Evolutionary conservation across 148 eudicot species (phyloP).

Genomic region (Vaccinium macrocarpon): DNA sequence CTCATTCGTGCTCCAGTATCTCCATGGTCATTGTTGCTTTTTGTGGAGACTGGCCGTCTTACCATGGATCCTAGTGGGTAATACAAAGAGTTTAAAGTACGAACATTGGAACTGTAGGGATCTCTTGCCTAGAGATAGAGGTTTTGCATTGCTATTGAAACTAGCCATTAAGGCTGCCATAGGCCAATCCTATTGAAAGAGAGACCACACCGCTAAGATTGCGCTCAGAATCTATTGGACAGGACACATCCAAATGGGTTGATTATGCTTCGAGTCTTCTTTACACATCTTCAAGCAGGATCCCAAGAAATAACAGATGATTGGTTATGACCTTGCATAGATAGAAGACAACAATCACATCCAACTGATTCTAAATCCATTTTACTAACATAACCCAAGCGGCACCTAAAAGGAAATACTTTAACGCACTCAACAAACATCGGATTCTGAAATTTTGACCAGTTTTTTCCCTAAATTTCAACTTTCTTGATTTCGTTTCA

Average conservation of each 20-base stretch:
- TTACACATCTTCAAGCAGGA: not conserved
- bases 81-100: not conserved
- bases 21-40: not conserved
- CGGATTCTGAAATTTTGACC: not conserved
- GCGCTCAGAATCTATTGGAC: not conserved
- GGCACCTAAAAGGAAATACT: not conserved
- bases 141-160: not conserved
- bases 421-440: not conserved
- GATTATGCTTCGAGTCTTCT: not conserved
- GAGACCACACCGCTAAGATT: not conserved
- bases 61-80: not conserved
- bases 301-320: not conserved
- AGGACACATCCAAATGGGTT: not conserved
- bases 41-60: not conserved
- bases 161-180: not conserved
- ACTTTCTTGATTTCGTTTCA: not conserved
- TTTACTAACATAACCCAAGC: not conserved
- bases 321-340: not conserved
- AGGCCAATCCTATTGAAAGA: not conserved
- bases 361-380: not conserved
- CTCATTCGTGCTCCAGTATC: no score
- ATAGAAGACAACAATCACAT: no score
- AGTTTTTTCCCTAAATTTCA: not conserved
- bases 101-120: not conserved
- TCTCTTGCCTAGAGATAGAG: not conserved